Evolutionary conservation across 1,284 basidiomycete species (phyloP).

Genomic region (Ceratobasidium sp.): DNA sequence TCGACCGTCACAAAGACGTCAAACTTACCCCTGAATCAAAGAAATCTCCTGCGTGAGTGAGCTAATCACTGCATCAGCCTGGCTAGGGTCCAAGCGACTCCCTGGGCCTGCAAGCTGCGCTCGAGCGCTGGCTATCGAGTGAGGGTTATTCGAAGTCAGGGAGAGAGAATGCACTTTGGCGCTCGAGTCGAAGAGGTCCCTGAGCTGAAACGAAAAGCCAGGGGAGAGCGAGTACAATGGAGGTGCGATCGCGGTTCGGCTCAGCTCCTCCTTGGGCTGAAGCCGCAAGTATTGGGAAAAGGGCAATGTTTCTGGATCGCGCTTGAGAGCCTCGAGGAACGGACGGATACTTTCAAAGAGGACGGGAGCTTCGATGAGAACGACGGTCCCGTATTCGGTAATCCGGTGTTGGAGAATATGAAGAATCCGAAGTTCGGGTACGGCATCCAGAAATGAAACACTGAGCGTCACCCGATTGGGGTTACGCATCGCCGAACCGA

Average conservation of each 20-base stretch:
- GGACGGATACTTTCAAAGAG: slow-evolving; percentile 68
- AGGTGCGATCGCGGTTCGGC: slow-evolving; percentile 52
- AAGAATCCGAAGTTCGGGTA: slow-evolving; percentile 56
- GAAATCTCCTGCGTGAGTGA: slow-evolving; percentile 63
- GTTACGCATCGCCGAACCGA: slow-evolving; percentile 49
- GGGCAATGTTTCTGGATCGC: slow-evolving; percentile 60
- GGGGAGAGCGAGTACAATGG: slow-evolving; percentile 59
- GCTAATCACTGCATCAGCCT: slow-evolving; percentile 70
- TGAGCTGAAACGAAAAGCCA: slow-evolving; percentile 59
- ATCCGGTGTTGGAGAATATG: slow-evolving; percentile 48
- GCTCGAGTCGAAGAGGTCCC: slow-evolving; percentile 50
- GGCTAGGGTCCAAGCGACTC: slow-evolving; percentile 67
- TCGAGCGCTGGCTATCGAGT: slow-evolving; percentile 54
- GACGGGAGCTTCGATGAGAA: slow-evolving; percentile 63
- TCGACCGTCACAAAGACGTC: not conserved
- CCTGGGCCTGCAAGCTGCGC: slow-evolving; percentile 49
- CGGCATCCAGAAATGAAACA: slow-evolving; percentile 61
- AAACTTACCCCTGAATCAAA: slow-evolving; percentile 70
- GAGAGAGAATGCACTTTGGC: slow-evolving; percentile 44
- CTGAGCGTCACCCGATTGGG: slow-evolving; percentile 51
- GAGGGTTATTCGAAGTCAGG: slow-evolving; percentile 50
- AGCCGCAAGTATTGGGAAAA: slow-evolving; percentile 61
- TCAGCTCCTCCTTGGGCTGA: slow-evolving; percentile 47
- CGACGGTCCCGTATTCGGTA: slow-evolving; percentile 34
- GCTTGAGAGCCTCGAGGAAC: slow-evolving; percentile 61